Evolutionary conservation across 1,284 basidiomycete genomes (phyloP), one percentile per base, ranked within the genome.

Genomic region (Ustilago hordei): DNA sequence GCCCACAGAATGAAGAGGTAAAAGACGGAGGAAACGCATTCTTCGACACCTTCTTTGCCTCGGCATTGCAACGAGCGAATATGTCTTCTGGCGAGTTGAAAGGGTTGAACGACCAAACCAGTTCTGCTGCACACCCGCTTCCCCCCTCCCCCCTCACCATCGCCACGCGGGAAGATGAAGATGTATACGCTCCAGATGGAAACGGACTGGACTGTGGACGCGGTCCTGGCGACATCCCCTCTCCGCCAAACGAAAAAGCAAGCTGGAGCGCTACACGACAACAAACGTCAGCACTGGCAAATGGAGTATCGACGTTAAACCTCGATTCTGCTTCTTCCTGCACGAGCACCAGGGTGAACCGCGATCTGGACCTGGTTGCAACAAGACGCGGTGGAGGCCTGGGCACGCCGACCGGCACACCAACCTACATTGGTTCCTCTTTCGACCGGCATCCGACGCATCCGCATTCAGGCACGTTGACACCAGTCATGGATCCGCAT

Each of bases 401-500:
- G 4, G 82, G 82, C 15, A 84, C 82, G 2, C 82, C 82, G 2
- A 82, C 82, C 2, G 82, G 82, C 8, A 80, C 79, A 15, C 64
- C 67, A 39, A 84, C 82, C 13, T 75, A 69, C 55, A 81, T 82
- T 48, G 76, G 76, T 11, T 67, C 74, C 2, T 60, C 73, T 4
- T 79, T 28, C 23, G 23, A 28, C 23, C 3, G 70, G 55, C 35
- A 68, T 8, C 72, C 12, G 67, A 66, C 9, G 77, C 80, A 6
- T 55, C 69, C 3, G 53, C 74, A 15, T 82, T 72, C 70, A 3
- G 80, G 81, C 6, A 59, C 69, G 1, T 50, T 69, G 13, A 83
- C 81, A 0, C 81, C 84, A 6, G 84, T 85, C 6, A 81, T 85
- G 56, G 82, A 86, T 48, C 75, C 79, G 52, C 73, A 84, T 4